phyloP scores from a whole-genome alignment of 2,329 filamentous ascomycete species.

The Colletotrichum costaricense region DNA sequence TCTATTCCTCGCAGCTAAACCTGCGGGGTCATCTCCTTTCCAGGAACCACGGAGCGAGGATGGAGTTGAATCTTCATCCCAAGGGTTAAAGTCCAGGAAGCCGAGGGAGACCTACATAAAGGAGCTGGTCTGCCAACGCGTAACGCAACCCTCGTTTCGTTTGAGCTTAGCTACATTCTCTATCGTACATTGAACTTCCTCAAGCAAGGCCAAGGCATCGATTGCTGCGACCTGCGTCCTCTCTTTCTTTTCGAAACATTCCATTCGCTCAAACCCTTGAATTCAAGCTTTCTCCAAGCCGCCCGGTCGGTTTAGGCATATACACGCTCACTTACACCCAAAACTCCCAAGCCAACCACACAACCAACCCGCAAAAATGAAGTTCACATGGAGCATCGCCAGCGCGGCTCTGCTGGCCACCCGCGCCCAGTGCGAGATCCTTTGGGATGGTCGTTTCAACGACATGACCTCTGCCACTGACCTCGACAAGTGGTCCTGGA shows the following conservation, averaged over 20 bases:
- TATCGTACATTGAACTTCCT: constrained; percentile 21
- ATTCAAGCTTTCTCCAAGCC: constrained; percentile 30
- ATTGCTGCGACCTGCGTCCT: constrained; percentile 35
- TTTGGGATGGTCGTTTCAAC: constrained; percentile 77
- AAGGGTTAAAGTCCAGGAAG: not conserved
- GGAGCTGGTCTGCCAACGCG: constrained; percentile 1
- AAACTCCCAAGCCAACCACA: not conserved
- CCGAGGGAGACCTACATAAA: constrained; percentile 21
- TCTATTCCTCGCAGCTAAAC: constrained; percentile 35
- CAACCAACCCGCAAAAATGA: constrained; percentile 13
- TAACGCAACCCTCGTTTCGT: not conserved
- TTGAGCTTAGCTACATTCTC: constrained; percentile 34
- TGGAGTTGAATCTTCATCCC: constrained; percentile 16
- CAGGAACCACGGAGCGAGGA: constrained; percentile 13
- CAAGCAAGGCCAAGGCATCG: constrained; percentile 36
- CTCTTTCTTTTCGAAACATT: constrained; percentile 27
- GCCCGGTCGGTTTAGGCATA: constrained; percentile 30
- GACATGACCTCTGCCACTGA: constrained; percentile 64
- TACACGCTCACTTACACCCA: constrained; percentile 18
- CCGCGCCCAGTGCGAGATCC: constrained; percentile 43
- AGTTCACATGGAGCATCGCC: constrained; percentile 31
- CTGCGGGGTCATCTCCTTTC: constrained; percentile 16
- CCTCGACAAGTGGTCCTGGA: constrained; percentile 73
- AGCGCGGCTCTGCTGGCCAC: constrained; percentile 33
- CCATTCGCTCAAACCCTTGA: constrained; percentile 22